Evolutionary conservation across 768 basidiomycete genomes (phyloP).

Genomic region (Sarcodon aspratus): DNA sequence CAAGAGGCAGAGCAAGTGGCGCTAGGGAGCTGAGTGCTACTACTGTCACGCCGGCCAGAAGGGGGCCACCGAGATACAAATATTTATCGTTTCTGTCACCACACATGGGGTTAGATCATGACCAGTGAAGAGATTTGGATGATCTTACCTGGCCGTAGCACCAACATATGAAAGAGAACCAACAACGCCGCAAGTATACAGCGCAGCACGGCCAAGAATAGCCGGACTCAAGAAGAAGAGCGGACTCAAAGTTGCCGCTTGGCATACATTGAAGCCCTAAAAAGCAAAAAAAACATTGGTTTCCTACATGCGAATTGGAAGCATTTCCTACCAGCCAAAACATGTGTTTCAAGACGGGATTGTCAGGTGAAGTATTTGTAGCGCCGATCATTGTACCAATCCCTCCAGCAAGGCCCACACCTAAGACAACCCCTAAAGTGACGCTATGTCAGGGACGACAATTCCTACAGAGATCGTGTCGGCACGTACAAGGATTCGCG

Average conservation of each 20-base stretch:
- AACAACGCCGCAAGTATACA: constrained; percentile 83
- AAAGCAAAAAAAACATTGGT: constrained; percentile 1
- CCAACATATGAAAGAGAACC: constrained; percentile 81
- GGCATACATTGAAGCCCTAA: constrained; percentile 77
- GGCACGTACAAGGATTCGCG: constrained; percentile 63
- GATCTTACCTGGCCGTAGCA: constrained; percentile 66
- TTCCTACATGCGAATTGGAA: constrained; percentile 1
- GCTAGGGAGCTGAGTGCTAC: constrained; percentile 81
- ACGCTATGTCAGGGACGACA: not conserved
- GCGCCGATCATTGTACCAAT: constrained; percentile 84
- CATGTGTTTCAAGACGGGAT: constrained; percentile 61
- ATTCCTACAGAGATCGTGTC: not conserved
- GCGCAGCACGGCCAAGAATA: constrained; percentile 73
- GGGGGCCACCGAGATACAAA: constrained; percentile 76
- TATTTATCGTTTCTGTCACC: constrained; percentile 65
- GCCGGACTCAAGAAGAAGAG: constrained; percentile 85
- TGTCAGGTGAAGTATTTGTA: constrained; percentile 70
- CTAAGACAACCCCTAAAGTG: constrained; percentile 62
- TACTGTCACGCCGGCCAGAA: constrained; percentile 82
- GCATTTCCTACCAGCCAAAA: constrained; percentile 59
- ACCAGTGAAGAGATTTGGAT: not conserved
- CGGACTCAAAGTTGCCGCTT: constrained; percentile 79
- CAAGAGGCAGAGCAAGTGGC: constrained; percentile 81
- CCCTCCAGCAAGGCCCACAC: constrained; percentile 65
- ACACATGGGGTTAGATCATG: not conserved